Base-by-base conservation (phyloP, 306 rosid genomes). In the Cucurbita argyrosperma region DNA sequence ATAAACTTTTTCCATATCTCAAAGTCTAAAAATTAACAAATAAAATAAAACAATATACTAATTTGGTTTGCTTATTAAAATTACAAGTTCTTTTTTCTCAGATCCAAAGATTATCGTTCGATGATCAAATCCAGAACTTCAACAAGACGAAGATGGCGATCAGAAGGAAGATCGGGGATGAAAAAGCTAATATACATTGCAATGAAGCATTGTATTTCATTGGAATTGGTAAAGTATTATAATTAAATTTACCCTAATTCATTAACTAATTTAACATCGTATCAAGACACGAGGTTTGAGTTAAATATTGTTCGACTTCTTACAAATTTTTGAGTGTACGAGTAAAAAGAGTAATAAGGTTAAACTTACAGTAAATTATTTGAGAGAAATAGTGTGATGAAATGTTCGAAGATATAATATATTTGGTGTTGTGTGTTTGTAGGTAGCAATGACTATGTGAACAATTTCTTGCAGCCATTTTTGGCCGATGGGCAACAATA, bases 361-460 rank as follows among this genome's bases (percentile, higher is more conserved):
- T 26, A 26, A 26, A 26, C 30, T 26, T 26, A 26, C 30, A 0
- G 3, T 26, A 26, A 26, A 26, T 26, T 26, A 26, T 2, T 26
- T 26, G 30, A 26, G 30, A 26, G 30, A 26, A 26, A 26, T 26
- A 26, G 30, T 26, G 30, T 26, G 30, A 26, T 30, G 35, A 2
- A 30, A 30, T 30, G 35, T 30, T 30, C 4, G 0, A 30, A 30
- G 35, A 38, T 10, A 26, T 58, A 4, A 58, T 58, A 35, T 12
- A 12, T 13, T 35, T 61, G 23, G 23, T 5, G 21, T 1, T 68
- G 26, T 60, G 15, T 8, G 18, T 70, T 51, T 74, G 72, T 82
- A 90, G 96, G 98, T 8, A 90, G 96, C 81, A 92, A 92, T 81
- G 98, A 92, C 72, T 92, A 87, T 26, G 96, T 92, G 30, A 90